phyloP scores from a whole-genome alignment of 768 basidiomycete species.

The Podaxis sp. region DNA sequence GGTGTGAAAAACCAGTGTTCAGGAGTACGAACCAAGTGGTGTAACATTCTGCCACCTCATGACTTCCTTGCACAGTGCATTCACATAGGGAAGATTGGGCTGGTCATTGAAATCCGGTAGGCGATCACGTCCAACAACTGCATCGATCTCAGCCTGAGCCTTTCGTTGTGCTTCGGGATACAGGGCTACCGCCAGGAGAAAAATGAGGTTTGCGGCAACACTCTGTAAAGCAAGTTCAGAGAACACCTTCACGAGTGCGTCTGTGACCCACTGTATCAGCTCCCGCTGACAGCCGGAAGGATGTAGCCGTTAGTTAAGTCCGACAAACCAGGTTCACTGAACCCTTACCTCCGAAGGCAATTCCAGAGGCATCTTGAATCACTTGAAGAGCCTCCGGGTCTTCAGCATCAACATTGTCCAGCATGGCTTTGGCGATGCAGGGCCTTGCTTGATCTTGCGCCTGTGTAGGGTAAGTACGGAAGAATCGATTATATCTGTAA shows the following conservation, averaged over 20 bases:
- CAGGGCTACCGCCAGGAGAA: not conserved
- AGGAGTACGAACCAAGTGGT: not conserved
- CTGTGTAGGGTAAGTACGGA: too few relatives aligned
- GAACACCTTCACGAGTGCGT: too few relatives aligned
- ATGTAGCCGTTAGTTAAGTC: too few relatives aligned
- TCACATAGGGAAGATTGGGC: not conserved
- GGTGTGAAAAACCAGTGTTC: not conserved
- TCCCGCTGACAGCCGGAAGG: too few relatives aligned
- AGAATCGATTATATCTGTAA: not conserved
- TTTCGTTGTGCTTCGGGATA: not conserved
- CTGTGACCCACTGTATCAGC: too few relatives aligned
- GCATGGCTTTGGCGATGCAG: too few relatives aligned
- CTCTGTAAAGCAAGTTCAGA: not conserved
- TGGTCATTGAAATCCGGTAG: not conserved
- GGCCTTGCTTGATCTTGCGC: too few relatives aligned
- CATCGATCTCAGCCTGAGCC: not conserved
- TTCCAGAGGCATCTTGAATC: too few relatives aligned
- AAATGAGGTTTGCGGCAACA: not conserved
- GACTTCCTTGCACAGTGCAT: not conserved
- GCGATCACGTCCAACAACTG: not conserved
- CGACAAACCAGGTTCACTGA: too few relatives aligned
- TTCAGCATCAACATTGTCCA: too few relatives aligned
- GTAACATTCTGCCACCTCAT: not conserved
- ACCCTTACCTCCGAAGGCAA: too few relatives aligned
- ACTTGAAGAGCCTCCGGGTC: too few relatives aligned